Evolutionary conservation across 202 grass and related monocot species (phyloP), one percentile per base, ranked within the genome.

Genomic region (Schoenoplectus tabernaemontani): DNA sequence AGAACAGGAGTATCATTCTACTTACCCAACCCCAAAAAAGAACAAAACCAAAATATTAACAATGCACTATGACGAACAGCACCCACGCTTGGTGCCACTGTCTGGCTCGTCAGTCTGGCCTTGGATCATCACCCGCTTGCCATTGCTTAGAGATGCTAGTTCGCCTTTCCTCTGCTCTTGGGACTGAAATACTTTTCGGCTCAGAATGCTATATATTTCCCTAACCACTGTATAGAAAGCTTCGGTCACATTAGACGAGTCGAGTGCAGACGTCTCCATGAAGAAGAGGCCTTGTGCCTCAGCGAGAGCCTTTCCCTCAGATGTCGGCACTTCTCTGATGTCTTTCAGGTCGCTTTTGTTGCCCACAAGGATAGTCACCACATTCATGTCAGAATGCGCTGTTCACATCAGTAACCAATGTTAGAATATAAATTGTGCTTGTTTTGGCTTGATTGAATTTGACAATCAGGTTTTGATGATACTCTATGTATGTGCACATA

Each of bases 321-420:
- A 78, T 0, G 85, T 90, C 66, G 83, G 85, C 71, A 96, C 92
- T 81, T 90, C 89, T 23, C 89, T 82, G 9, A 80, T 87, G 82
- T 90, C 83, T 65, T 87, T 88, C 16, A 96, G 83, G 59, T 96
- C 92, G 0, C 80, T 87, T 58, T 96, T 96, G 81, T 96, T 96
- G 24, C 92, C 92, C 6, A 96, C 88, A 78, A 96, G 81, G 62
- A 92, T 96, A 32, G 87, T 96, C 57, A 96, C 85, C 0, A 96
- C 92, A 68, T 96, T 96, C 92, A 96, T 92, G 82, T 96, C 92
- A 0, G 92, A 96, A 78, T 96, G 89, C 65, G 83, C 92, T 96
- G 87, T 71, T 58, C n/a, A 11, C 2, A 53, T 30, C 53, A 51
- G 74, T 43, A 41, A 88, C 41, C 66, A 34, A 26, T 42, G 24